Conservation (phyloP, 202 grass and related monocot genomes). For the Dendrocalamus latiflorus region DNA sequence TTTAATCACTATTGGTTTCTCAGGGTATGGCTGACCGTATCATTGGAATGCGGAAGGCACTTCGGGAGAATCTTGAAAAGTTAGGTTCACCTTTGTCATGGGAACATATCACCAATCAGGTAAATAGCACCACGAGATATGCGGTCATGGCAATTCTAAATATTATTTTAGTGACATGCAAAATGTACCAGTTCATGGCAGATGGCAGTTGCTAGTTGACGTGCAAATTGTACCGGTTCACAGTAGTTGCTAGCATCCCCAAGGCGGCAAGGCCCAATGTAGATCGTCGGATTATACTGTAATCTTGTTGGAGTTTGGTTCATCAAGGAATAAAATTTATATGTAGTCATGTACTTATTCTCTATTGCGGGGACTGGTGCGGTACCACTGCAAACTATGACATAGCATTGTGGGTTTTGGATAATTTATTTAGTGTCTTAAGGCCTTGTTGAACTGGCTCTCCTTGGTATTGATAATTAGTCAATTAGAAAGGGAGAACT, state of each 20-base stretch:
- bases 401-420: background rate
- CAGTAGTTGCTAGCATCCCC: background rate
- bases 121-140: slow-evolving; percentile 24
- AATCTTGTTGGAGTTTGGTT: slow-evolving; percentile 4
- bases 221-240: background rate
- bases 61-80: slow-evolving; percentile 74
- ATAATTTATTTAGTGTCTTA: background rate
- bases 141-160: background rate
- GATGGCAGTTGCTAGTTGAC: background rate
- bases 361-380: background rate
- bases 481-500: background rate
- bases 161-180: background rate
- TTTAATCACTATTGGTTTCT: slow-evolving; percentile 12
- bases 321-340: background rate
- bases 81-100: slow-evolving; percentile 79
- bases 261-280: background rate
- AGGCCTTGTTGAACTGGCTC: background rate
- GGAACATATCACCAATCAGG: slow-evolving; percentile 97
- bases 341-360: background rate
- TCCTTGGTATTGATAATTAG: background rate
- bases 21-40: slow-evolving; percentile 94
- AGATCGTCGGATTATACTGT: background rate
- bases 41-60: slow-evolving; percentile 89
- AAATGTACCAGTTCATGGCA: background rate
- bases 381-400: background rate